A percentile compares a stretch with the other conserved stretches of the same genome.
These are phyloP conservation scores for Aspergillus incahuasiensis DNA, from an alignment of 495 filamentous ascomycete species.

Conservation along the genomic window DNA sequence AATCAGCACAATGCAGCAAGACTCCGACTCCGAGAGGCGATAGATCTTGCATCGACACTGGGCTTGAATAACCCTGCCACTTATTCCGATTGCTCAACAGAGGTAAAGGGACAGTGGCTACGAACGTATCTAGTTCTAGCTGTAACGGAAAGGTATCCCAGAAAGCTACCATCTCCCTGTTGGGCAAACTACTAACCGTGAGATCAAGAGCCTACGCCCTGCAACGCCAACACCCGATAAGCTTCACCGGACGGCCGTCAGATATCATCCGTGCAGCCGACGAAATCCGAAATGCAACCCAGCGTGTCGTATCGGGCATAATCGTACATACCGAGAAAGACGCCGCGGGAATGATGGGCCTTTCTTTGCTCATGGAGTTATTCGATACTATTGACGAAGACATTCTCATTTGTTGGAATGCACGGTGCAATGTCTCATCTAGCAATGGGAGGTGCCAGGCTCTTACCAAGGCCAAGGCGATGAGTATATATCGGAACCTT, in stretches of 20 bases:
- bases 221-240: constrained; percentile 47
- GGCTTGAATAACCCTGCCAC: constrained; percentile 54
- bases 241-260: constrained; percentile 35
- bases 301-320: constrained; percentile 31
- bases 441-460: constrained; percentile 28
- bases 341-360: constrained; percentile 41
- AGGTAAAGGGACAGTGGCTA: constrained; percentile 40
- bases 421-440: constrained; percentile 28
- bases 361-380: constrained; percentile 38
- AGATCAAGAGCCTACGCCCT: constrained; percentile 64
- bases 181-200: not conserved
- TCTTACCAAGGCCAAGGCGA: constrained; percentile 33
- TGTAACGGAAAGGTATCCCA: constrained; percentile 50
- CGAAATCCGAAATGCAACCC: constrained; percentile 18
- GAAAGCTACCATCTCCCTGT: not conserved
- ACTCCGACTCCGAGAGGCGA: constrained; percentile 57
- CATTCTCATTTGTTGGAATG: constrained; percentile 40
- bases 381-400: constrained; percentile 43
- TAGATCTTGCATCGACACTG: constrained; percentile 53
- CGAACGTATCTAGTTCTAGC: constrained; percentile 56
- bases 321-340: constrained; percentile 43
- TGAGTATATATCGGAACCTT: constrained; percentile 36
- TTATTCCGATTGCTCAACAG: constrained; percentile 40
- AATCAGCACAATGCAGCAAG: constrained; percentile 53
- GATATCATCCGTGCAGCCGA: constrained; percentile 39